These are phyloP conservation scores for Oryza glumipatula DNA, from an alignment of 176 grass and related monocot species.

Conservation along the genomic window DNA sequence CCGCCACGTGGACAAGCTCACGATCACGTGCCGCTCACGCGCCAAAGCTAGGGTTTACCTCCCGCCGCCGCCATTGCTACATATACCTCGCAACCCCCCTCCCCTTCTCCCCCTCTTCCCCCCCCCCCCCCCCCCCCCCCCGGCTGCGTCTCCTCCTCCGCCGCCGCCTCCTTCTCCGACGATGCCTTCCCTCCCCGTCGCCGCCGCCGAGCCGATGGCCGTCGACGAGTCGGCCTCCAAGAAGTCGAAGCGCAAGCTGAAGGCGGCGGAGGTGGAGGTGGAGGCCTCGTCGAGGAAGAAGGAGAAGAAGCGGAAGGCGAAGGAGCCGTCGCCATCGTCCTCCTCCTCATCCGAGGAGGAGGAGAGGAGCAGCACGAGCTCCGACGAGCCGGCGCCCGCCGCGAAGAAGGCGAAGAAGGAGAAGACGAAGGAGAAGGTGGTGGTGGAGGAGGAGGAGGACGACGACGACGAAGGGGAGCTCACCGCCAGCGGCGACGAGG, in stretches of 20 bases:
- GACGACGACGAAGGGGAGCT: slow-evolving; percentile 62
- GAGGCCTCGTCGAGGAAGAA: slow-evolving; percentile 10
- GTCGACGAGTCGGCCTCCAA: slow-evolving; percentile 65
- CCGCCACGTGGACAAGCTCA: neutral
- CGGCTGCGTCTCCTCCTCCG: too few species aligned
- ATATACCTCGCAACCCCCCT: slow-evolving; percentile 29
- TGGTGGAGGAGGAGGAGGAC: neutral
- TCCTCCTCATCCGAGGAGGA: slow-evolving; percentile 35
- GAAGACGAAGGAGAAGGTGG: slow-evolving; percentile 42
- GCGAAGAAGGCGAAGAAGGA: slow-evolving; percentile 64
- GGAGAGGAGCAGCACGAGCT: slow-evolving; percentile 58
- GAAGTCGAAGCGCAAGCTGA: slow-evolving; percentile 71
- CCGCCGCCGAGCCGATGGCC: slow-evolving; percentile 46
- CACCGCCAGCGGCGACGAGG: slow-evolving; percentile 61
- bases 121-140: too few species aligned
- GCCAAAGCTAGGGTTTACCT: slow-evolving; percentile 60
- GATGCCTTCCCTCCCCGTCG: too few species aligned
- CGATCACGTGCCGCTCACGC: slow-evolving; percentile 19
- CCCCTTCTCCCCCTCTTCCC: slow-evolving; percentile 11
- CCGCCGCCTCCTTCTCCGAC: neutral
- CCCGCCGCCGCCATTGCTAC: slow-evolving; percentile 21
- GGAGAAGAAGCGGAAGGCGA: slow-evolving; percentile 73
- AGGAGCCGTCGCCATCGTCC: slow-evolving; percentile 35
- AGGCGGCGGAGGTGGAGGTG: slow-evolving; percentile 33
- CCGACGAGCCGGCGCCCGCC: slow-evolving; percentile 40